A percentile compares a stretch with the other conserved stretches of the same genome.
Conservation (phyloP, 768 basidiomycete species). For the Brasilioporus rufonigricans region DNA sequence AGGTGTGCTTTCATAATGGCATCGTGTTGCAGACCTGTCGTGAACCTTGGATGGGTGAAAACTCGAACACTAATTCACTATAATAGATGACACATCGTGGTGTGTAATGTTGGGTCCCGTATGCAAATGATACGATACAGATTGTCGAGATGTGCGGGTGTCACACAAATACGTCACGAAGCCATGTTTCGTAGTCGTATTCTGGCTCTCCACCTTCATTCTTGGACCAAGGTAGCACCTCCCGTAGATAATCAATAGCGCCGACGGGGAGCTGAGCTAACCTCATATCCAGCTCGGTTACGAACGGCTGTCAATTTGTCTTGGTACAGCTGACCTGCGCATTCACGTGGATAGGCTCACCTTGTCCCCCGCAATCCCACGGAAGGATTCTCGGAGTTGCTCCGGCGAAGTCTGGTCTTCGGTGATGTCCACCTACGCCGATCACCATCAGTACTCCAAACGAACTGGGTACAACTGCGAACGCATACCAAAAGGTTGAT, state of each 20-base stretch:
- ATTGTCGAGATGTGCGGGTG: not conserved
- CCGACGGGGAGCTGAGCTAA: slow-evolving; percentile 74
- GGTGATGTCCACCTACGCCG: slow-evolving; percentile 80
- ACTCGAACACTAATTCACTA: not conserved
- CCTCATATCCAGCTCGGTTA: slow-evolving; percentile 90
- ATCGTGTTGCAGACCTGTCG: slow-evolving; percentile 2
- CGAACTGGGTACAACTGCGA: not conserved
- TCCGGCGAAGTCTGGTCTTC: slow-evolving; percentile 94
- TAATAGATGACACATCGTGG: not conserved
- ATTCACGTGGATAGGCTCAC: slow-evolving; percentile 37
- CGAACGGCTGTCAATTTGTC: slow-evolving; percentile 63
- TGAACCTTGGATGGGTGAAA: not conserved
- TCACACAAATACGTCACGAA: slow-evolving; percentile 74
- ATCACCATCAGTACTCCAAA: not conserved
- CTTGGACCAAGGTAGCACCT: slow-evolving; percentile 66
- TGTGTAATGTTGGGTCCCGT: not conserved
- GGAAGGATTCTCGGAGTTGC: slow-evolving; percentile 91
- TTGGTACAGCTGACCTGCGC: not conserved
- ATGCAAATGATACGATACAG: not conserved
- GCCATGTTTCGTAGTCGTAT: slow-evolving; percentile 82
- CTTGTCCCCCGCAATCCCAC: slow-evolving; percentile 88
- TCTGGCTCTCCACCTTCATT: slow-evolving; percentile 60
- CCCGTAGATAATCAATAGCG: slow-evolving; percentile 77
- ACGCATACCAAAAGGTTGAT: slow-evolving; percentile 80
- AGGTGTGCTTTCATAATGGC: slow-evolving; percentile 17